Base-by-base conservation (phyloP, 805 yeast species). In the Priceomyces medius region DNA sequence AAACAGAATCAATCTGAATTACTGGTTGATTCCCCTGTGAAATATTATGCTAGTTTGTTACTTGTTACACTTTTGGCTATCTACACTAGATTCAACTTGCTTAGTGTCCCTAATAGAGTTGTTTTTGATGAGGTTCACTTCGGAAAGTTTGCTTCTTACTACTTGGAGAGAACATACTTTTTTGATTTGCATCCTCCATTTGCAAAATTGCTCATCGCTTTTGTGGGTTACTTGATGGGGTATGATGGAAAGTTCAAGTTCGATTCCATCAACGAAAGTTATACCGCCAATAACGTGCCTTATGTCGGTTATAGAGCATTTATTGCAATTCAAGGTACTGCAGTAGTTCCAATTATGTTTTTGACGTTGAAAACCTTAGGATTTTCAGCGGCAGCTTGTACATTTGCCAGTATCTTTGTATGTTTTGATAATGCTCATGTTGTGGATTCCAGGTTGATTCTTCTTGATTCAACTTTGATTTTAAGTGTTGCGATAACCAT, bases 121-220 rank as follows among this genome's bases (percentile, higher is more conserved):
- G 93, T 86, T 2, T 86, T 86, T 53, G 95, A 86, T 64, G 95
- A 86, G 58, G 93, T 85, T 16, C 95, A 86, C 61, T 86, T 86
- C 55, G 95, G 95, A 27, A 85, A 85, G 55, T 85, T 85, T 61
- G 91, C 91, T 6, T 79, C 88, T 1, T 84, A 85, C 64, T 91
- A 91, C 63, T 67, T 91, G 45, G 86, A 91, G 63, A 76, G 96
- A 47, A 85, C 96, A 0, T 93, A 87, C 63, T 93, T 88, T 63
- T 93, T 93, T 57, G 99, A 93, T 66, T 80, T 93, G 39, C 99
- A 93, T 66, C 99, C 99, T 7, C 99, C 99, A 17, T 88, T 93
- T 64, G 99, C 96, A 41, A 93, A 93, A 63, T 73, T 93, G 61
- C 73, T 90, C 51, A 88, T 91, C 64, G 98, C 98, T 0, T 75